Evolutionary conservation across 306 rosid species (phyloP).

Genomic region (Inga leiocalycina): DNA sequence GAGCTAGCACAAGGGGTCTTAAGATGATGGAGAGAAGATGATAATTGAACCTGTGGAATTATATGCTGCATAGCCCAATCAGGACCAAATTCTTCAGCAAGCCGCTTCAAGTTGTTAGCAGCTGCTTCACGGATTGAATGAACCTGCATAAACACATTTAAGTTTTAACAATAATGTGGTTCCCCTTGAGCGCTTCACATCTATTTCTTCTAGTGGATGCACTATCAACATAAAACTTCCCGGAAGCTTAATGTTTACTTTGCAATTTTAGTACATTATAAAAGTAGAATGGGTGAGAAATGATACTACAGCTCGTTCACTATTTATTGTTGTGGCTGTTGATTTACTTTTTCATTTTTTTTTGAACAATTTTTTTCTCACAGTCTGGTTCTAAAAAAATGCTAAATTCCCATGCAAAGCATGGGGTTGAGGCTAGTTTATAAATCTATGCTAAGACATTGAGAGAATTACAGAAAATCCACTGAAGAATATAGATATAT

Average conservation of each 20-base stretch:
- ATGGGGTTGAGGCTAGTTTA: neutral
- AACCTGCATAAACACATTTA: conserved; percentile 48
- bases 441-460: neutral
- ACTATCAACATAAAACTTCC: neutral
- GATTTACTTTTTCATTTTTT: neutral
- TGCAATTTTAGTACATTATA: neutral
- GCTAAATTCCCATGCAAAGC: neutral
- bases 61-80: conserved; percentile 99
- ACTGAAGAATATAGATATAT: neutral
- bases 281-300: neutral
- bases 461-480: neutral
- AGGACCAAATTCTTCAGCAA: conserved; percentile 98
- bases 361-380: neutral
- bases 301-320: neutral
- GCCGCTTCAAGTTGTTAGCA: conserved; percentile 96
- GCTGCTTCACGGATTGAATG: conserved; percentile 99
- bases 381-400: neutral
- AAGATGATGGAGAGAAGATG: conserved; percentile 1
- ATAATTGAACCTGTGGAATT: conserved; percentile 75
- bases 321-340: neutral
- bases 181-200: neutral
- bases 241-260: neutral
- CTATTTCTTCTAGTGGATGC: neutral
- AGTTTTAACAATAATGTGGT: conserved; percentile 15
- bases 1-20: neutral